Evolutionary conservation across 2,329 filamentous ascomycete species (phyloP).

Genomic region (Fonsecaea multimorphosa): DNA sequence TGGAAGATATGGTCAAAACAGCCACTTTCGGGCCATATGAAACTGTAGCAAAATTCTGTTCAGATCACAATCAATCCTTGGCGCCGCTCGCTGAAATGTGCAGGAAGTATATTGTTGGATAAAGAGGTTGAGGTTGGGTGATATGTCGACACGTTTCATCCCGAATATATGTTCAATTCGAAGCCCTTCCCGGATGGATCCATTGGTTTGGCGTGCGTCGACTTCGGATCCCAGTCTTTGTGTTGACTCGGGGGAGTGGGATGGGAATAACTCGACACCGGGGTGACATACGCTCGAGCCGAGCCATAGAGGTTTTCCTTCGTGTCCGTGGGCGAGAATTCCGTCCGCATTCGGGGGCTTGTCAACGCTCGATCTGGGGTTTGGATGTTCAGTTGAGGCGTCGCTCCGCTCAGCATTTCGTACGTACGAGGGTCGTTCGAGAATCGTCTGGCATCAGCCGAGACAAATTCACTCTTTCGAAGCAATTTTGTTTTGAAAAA

Average conservation of each 20-base stretch:
- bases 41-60: background rate
- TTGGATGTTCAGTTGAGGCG: conserved; percentile 39
- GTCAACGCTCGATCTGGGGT: conserved; percentile 42
- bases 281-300: conserved; percentile 55
- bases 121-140: background rate
- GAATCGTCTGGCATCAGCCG: conserved; percentile 74
- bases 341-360: conserved; percentile 33
- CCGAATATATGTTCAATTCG: conserved; percentile 1
- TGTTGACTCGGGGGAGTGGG: conserved; percentile 50
- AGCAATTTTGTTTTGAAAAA: conserved; percentile 60
- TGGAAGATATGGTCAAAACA: conserved; percentile 10
- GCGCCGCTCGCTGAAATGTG: conserved; percentile 19
- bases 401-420: conserved; percentile 69
- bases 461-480: conserved; percentile 78
- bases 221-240: conserved; percentile 36
- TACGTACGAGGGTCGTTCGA: conserved; percentile 71
- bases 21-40: background rate
- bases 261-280: conserved; percentile 56
- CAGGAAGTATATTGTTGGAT: conserved; percentile 2
- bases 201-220: conserved; percentile 29
- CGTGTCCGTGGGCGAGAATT: conserved; percentile 37
- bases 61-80: conserved; percentile 8
- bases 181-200: background rate
- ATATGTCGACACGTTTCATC: background rate
- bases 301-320: conserved; percentile 49